phyloP scores from a whole-genome alignment of 371 early-diverging fungal species.

The Syncephalastrum racemosum region DNA sequence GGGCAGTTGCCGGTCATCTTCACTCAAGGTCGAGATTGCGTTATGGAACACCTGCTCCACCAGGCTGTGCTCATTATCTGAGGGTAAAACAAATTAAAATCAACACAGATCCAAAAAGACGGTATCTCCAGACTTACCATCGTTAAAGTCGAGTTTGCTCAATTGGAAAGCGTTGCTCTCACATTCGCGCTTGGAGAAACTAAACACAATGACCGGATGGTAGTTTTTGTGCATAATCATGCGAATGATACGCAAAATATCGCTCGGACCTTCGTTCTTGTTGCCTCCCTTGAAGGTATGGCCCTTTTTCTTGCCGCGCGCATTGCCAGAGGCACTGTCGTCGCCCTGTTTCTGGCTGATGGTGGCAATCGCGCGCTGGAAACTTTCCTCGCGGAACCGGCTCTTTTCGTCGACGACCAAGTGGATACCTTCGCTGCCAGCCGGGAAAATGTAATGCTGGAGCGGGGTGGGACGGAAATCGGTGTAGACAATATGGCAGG shows the following conservation, averaged over 20 bases:
- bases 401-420: conserved; percentile 96
- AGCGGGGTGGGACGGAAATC: conserved; percentile 99
- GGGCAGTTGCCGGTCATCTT: conserved; percentile 94
- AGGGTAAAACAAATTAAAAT: not conserved
- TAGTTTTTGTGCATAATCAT: conserved; percentile 94
- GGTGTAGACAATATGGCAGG: conserved; percentile 99
- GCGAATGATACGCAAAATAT: conserved; percentile 92
- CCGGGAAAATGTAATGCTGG: conserved; percentile 97
- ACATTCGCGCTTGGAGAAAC: conserved; percentile 97
- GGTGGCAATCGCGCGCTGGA: conserved; percentile 83
- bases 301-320: conserved; percentile 37
- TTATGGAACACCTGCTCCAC: conserved; percentile 90
- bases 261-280: conserved; percentile 66
- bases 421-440: conserved; percentile 91
- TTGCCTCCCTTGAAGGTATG: conserved; percentile 54
- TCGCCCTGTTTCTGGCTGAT: conserved; percentile 68
- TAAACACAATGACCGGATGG: conserved; percentile 99
- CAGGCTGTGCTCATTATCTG: conserved; percentile 87
- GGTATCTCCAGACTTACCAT: conserved; percentile 39
- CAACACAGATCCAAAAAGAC: not conserved
- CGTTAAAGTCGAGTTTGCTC: conserved; percentile 94
- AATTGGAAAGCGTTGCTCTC: conserved; percentile 92
- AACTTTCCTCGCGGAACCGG: conserved; percentile 93
- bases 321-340: conserved; percentile 44
- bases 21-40: conserved; percentile 86